Percentiles rank a stretch among this genome's conserved stretches.
phyloP scores from a whole-genome alignment of 768 basidiomycete species.

The Pholiota microspora region DNA sequence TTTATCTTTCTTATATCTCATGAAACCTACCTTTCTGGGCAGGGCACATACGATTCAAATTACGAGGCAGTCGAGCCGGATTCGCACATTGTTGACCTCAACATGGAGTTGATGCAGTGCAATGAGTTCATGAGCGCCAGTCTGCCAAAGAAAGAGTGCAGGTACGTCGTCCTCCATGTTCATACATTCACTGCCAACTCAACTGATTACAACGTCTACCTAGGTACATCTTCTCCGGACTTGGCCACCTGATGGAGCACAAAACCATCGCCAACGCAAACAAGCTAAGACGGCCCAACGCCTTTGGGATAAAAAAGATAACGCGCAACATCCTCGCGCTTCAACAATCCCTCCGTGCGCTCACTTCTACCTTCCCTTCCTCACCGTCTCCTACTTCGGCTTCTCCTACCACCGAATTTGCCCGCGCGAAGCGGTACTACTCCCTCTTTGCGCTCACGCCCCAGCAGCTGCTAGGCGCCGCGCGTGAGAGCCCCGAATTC shows the following conservation, averaged over 20 bases:
- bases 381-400: too few relatives aligned
- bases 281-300: conserved; percentile 65
- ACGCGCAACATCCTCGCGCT: conserved; percentile 86
- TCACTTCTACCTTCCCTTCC: conserved; percentile 57
- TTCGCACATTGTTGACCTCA: conserved; percentile 83
- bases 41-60: conserved; percentile 86
- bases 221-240: conserved; percentile 86
- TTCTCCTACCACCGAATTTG: conserved; percentile 73
- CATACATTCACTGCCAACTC: too few relatives aligned
- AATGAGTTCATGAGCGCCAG: conserved; percentile 67
- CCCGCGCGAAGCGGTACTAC: conserved; percentile 78
- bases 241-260: conserved; percentile 83
- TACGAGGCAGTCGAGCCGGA: conserved; percentile 91
- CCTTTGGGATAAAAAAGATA: conserved; percentile 83
- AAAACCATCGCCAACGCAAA: conserved; percentile 75
- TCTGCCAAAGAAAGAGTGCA: conserved; percentile 61
- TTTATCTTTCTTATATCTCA: not conserved
- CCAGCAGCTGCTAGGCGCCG: conserved; percentile 75
- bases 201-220: conserved; percentile 9
- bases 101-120: conserved; percentile 71
- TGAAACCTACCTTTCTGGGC: conserved; percentile 2
- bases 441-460: conserved; percentile 73
- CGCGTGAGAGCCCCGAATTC: conserved; percentile 63
- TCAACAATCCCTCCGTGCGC: conserved; percentile 85
- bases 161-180: conserved; percentile 43